Percentiles rank a stretch among this genome's conserved stretches.
These are phyloP conservation scores for Heimioporus sp. DNA, from an alignment of 768 basidiomycete genomes.

Conservation along the genomic window DNA sequence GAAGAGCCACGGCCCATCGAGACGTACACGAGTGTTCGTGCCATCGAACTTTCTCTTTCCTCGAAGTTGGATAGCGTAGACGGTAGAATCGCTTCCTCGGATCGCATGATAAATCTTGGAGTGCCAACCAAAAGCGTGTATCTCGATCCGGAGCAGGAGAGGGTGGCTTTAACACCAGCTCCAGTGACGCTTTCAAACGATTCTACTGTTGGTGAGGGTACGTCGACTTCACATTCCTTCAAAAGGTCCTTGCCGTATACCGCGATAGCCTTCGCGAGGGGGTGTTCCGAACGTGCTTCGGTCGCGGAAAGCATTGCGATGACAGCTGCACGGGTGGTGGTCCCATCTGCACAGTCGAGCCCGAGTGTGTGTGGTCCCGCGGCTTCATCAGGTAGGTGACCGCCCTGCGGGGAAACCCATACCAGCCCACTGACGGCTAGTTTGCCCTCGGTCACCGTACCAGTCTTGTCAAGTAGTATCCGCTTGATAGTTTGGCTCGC, in stretches of 20 bases:
- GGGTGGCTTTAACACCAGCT: conserved; percentile 75
- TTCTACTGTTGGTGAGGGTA: conserved; percentile 56
- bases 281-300: conserved; percentile 93
- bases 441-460: conserved; percentile 95
- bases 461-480: conserved; percentile 95
- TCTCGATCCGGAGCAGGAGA: conserved; percentile 51
- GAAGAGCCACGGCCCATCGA: conserved; percentile 49
- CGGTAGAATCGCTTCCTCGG: conserved; percentile 53
- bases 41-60: conserved; percentile 61
- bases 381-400: conserved; percentile 15
- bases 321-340: conserved; percentile 56
- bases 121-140: conserved; percentile 75
- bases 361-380: conserved; percentile 12
- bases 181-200: conserved; percentile 89
- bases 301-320: conserved; percentile 83
- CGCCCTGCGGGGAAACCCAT: conserved; percentile 58
- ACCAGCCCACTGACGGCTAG: conserved; percentile 71
- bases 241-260: conserved; percentile 71
- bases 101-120: conserved; percentile 62
- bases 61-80: conserved; percentile 63
- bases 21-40: conserved; percentile 86
- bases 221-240: conserved; percentile 34
- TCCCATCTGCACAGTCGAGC: conserved; percentile 54
- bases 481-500: conserved; percentile 80
- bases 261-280: conserved; percentile 91